Percentiles rank a stretch among this genome's conserved stretches.
These are phyloP conservation scores for Coniochaeta ligniaria DNA, from an alignment of 2,329 filamentous ascomycete genomes.

Conservation along the genomic window DNA sequence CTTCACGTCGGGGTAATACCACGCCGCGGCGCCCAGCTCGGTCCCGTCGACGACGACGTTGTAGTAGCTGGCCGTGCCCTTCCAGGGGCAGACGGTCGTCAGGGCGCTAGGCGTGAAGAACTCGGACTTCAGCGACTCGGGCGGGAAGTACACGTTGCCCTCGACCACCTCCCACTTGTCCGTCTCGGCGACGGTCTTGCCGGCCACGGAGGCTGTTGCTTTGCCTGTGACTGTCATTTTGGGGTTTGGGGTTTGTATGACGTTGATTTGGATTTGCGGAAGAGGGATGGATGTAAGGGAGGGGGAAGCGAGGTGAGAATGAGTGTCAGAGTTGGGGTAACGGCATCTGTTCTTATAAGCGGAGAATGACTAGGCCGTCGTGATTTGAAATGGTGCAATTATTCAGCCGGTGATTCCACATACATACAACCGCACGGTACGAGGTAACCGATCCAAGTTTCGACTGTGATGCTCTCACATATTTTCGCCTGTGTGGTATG, in stretches of 20 bases:
- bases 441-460: background rate
- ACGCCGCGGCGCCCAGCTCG: conserved; percentile 45
- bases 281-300: background rate
- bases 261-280: background rate
- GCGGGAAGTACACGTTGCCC: conserved; percentile 51
- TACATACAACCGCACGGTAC: background rate
- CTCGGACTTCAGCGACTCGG: conserved; percentile 33
- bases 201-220: conserved; percentile 38
- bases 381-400: background rate
- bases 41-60: conserved; percentile 39
- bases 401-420: background rate
- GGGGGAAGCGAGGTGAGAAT: background rate
- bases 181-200: conserved; percentile 41
- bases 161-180: conserved; percentile 47
- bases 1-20: conserved; percentile 48
- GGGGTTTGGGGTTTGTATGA: background rate
- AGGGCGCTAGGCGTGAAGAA: conserved; percentile 36
- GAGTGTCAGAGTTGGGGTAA: background rate
- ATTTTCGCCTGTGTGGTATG: background rate
- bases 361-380: background rate
- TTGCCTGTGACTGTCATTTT: conserved; percentile 6
- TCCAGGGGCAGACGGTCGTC: conserved; percentile 47
- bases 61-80: conserved; percentile 51
- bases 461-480: background rate
- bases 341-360: background rate